Base-by-base conservation (phyloP, 208 protist genomes). In the Leishmania gerbilli region DNA sequence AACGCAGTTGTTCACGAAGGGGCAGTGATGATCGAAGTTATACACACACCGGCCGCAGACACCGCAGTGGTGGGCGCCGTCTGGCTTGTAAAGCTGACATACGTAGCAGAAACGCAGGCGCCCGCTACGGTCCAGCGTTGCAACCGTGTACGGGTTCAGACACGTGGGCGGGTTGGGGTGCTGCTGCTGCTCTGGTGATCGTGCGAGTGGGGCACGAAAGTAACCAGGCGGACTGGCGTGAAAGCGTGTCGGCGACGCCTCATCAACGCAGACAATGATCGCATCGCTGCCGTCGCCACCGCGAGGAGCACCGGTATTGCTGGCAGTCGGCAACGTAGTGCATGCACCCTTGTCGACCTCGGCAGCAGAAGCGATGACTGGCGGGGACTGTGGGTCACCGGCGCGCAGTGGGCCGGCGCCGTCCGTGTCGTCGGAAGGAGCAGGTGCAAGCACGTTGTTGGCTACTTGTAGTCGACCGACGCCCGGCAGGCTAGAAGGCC, bases 1-100 rank as follows among this genome's bases (percentile, higher is more conserved):
- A 11, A 98, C 92, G 75, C 97, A 98, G 82, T 98, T 98, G 81
- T 98, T 97, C 24, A 98, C 62, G 45, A 89, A 96, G 24, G 91
- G 93, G 85, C 97, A 98, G 87, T 98, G 97, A 77, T 98, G 97
- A 81, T 98, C 97, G 77, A 98, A 96, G 72, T 88, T 76, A 69
- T 82, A 91, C 2, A 97, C 90, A 80, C 97, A 98, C 21, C 86
- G 82, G 58, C 81, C 24, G 76, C 96, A 98, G 47, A 88, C 42
- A n/a, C 84, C 42, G 87, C 96, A 98, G 90, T 98, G 96, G 76
- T 65, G 60, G 11, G 95, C 89, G 45, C 79, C 19, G 77, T 94
- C 91, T 21, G 94, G 95, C 75, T 98, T 98, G 87, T 89, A 96
- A 40, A 88, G 69, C 1, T 85, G 15, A 76, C 96, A 98, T 2